phyloP scores from a whole-genome alignment of 2,329 filamentous ascomycete species.

The Venturia effusa region DNA sequence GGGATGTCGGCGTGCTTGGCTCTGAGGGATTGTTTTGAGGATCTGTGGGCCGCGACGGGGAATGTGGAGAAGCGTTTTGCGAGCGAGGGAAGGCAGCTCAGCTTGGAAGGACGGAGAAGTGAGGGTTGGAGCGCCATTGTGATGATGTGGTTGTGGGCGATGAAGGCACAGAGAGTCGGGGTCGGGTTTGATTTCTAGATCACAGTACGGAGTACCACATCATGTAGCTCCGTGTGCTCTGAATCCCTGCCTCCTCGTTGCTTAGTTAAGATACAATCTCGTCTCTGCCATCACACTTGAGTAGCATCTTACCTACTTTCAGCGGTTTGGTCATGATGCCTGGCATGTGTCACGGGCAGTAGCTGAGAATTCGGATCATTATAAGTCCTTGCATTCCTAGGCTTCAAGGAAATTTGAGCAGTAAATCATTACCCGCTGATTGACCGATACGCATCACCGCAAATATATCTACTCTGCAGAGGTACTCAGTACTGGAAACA shows the following conservation, averaged over 20 bases:
- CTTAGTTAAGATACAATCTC: too few species aligned
- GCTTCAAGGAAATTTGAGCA: too few species aligned
- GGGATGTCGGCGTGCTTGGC: constrained; percentile 21
- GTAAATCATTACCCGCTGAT: too few species aligned
- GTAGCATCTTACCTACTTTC: too few species aligned
- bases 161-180: not conserved
- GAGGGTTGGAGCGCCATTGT: not conserved
- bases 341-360: too few species aligned
- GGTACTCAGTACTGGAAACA: not conserved
- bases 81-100: constrained; percentile 11
- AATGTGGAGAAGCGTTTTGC: not conserved
- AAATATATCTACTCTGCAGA: not conserved
- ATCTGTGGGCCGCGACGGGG: not conserved
- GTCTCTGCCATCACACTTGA: too few species aligned
- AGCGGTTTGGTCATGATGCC: too few species aligned
- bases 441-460: not conserved
- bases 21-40: constrained; percentile 6
- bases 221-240: too few species aligned
- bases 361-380: too few species aligned
- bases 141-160: not conserved
- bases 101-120: not conserved
- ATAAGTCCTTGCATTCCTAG: too few species aligned
- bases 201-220: too few species aligned
- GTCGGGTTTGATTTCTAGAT: not conserved
- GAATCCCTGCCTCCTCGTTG: too few species aligned